phyloP scores from a whole-genome alignment of 495 filamentous ascomycete genomes.

The Tetracladium setigerum region DNA sequence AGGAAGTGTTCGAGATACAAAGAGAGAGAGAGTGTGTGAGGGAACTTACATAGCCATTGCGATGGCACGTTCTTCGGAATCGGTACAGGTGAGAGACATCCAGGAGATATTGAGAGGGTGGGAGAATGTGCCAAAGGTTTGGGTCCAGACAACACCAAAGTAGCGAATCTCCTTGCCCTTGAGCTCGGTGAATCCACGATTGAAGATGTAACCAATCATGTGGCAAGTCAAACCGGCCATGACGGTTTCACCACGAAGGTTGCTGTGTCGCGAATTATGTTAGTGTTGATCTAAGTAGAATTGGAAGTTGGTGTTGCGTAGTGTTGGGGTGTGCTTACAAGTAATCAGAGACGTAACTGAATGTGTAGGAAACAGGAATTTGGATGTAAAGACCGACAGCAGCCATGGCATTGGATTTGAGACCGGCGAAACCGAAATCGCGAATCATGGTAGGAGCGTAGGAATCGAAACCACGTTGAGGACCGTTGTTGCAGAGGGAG shows the following conservation, averaged over 20 bases:
- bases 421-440: neutral
- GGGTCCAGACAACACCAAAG: conserved; percentile 43
- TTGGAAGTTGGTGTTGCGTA: no score
- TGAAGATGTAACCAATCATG: conserved; percentile 33
- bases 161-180: conserved; percentile 15
- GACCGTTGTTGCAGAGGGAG: conserved; percentile 30
- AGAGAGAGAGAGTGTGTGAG: neutral
- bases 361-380: conserved; percentile 31
- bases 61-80: conserved; percentile 37
- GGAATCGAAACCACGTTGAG: conserved; percentile 36
- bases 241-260: conserved; percentile 25
- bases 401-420: neutral
- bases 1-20: neutral
- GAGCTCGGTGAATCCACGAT: conserved; percentile 26
- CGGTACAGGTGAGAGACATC: conserved; percentile 48
- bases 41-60: conserved; percentile 38
- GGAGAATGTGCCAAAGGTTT: conserved; percentile 54
- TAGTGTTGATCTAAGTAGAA: no score
- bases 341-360: conserved; percentile 34
- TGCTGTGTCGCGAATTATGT: conserved; percentile 22
- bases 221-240: conserved; percentile 20
- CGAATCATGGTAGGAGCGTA: conserved; percentile 24
- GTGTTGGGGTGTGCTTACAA: conserved; percentile 15
- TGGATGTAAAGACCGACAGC: neutral
- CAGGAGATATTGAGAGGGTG: conserved; percentile 47